These are phyloP conservation scores for Lolium rigidum DNA, from an alignment of 176 grass and related monocot species.

Conservation along the genomic window DNA sequence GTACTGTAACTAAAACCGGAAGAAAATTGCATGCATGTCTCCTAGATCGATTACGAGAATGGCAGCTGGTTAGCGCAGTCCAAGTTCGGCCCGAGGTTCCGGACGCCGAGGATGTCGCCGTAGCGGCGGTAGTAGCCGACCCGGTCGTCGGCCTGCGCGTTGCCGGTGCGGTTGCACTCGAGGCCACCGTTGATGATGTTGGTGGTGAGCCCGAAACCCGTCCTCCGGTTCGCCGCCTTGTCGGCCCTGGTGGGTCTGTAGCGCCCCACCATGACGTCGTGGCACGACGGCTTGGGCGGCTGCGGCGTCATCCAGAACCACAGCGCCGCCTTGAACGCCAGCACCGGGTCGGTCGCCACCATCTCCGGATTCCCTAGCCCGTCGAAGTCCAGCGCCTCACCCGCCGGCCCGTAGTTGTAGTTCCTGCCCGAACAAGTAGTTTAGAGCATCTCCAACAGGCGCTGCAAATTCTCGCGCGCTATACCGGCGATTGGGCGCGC, in stretches of 20 bases:
- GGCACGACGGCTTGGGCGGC: constrained; percentile 79
- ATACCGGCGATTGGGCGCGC: too few relatives aligned
- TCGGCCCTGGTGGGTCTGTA: constrained; percentile 48
- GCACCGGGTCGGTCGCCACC: constrained; percentile 37
- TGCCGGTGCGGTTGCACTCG: constrained; percentile 48
- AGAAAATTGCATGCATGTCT: not conserved
- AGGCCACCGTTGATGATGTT: constrained; percentile 89
- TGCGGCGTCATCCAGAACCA: constrained; percentile 89
- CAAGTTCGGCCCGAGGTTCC: constrained; percentile 50
- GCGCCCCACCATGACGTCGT: constrained; percentile 72
- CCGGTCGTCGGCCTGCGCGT: constrained; percentile 48
- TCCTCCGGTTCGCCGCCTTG: constrained; percentile 46
- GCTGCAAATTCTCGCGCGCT: too few relatives aligned
- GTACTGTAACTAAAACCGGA: not conserved
- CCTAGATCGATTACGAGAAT: constrained; percentile 25
- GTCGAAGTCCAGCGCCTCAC: constrained; percentile 60
- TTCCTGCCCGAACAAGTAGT: constrained; percentile 58
- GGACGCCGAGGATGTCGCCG: constrained; percentile 49
- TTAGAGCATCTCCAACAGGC: too few relatives aligned
- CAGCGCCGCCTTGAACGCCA: constrained; percentile 71
- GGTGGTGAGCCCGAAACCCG: constrained; percentile 72
- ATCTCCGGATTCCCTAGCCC: constrained; percentile 57
- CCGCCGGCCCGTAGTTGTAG: constrained; percentile 85
- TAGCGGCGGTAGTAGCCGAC: constrained; percentile 66
- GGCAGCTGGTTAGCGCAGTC: constrained; percentile 71